Evolutionary conservation across 2,329 filamentous ascomycete genomes (phyloP).

Genomic region (Aureobasidium sp.): DNA sequence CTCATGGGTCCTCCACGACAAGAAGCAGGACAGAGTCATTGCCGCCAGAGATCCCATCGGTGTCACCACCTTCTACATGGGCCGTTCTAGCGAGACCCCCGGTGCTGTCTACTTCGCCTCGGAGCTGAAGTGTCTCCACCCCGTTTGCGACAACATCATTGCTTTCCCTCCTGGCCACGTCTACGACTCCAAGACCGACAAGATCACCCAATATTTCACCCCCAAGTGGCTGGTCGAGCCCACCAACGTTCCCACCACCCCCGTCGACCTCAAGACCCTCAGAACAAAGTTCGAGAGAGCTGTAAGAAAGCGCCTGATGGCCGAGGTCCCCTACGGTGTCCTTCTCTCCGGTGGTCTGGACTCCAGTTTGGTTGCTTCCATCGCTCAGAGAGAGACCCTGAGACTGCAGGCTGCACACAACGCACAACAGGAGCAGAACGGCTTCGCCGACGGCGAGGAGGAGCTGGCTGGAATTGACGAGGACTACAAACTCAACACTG

Average conservation of each 20-base stretch:
- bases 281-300: constrained; percentile 78
- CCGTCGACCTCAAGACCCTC: constrained; percentile 74
- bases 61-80: constrained; percentile 95
- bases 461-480: constrained; percentile 91
- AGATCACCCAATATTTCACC: constrained; percentile 79
- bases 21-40: constrained; percentile 82
- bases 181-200: constrained; percentile 86
- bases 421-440: constrained; percentile 36
- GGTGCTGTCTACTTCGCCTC: constrained; percentile 91
- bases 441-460: constrained; percentile 49
- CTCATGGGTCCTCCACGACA: constrained; percentile 97
- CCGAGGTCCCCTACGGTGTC: constrained; percentile 95
- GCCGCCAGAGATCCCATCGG: constrained; percentile 95
- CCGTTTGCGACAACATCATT: constrained; percentile 91
- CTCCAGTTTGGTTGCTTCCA: constrained; percentile 88
- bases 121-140: constrained; percentile 86
- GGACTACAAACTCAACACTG: constrained; percentile 76
- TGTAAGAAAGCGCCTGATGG: constrained; percentile 95
- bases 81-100: constrained; percentile 72
- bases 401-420: constrained; percentile 50
- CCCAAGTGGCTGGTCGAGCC: constrained; percentile 84
- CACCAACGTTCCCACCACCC: constrained; percentile 63
- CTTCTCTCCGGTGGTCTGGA: constrained; percentile 90
- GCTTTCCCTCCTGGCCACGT: constrained; percentile 92
- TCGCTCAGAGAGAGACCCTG: constrained; percentile 86